Evolutionary conservation across 2,329 filamentous ascomycete genomes (phyloP).

Genomic region (Microdochium nivale): DNA sequence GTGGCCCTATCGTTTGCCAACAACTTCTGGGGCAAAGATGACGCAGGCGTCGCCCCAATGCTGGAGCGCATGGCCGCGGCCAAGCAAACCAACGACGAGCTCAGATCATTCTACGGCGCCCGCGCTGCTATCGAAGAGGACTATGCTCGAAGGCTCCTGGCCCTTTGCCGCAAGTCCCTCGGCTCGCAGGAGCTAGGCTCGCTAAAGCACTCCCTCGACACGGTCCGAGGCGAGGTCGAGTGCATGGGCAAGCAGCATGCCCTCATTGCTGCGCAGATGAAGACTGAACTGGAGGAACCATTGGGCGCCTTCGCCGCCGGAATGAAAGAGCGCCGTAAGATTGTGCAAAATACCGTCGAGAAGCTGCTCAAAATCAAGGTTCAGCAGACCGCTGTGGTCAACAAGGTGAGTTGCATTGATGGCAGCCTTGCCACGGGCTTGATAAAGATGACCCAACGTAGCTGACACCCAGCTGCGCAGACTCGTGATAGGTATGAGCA

Average conservation of each 20-base stretch:
- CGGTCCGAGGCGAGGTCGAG: constrained; percentile 81
- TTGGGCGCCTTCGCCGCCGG: constrained; percentile 84
- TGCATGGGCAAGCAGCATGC: constrained; percentile 91
- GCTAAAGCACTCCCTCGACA: constrained; percentile 76
- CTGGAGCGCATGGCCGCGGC: constrained; percentile 91
- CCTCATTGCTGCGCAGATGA: constrained; percentile 88
- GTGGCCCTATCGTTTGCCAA: constrained; percentile 79
- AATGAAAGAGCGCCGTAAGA: constrained; percentile 95
- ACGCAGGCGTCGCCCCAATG: constrained; percentile 86
- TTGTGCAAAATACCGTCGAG: constrained; percentile 88
- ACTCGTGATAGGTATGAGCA: constrained; percentile 93
- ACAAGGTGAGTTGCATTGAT: constrained; percentile 57
- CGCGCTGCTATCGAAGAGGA: constrained; percentile 94
- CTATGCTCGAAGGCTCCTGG: constrained; percentile 82
- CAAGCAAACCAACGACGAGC: constrained; percentile 89
- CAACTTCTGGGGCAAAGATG: constrained; percentile 99
- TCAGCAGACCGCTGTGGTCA: constrained; percentile 82
- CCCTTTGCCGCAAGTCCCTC: constrained; percentile 77
- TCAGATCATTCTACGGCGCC: constrained; percentile 84
- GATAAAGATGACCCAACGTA: background rate
- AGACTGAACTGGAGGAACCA: constrained; percentile 89
- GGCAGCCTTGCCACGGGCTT: constrained; percentile 3
- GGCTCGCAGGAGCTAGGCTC: constrained; percentile 83
- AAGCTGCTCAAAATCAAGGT: constrained; percentile 89
- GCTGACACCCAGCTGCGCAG: constrained; percentile 28